Percentiles rank a stretch among this genome's conserved stretches.
phyloP scores from a whole-genome alignment of 331 rosid species.

The Erythrophleum ivorense region DNA sequence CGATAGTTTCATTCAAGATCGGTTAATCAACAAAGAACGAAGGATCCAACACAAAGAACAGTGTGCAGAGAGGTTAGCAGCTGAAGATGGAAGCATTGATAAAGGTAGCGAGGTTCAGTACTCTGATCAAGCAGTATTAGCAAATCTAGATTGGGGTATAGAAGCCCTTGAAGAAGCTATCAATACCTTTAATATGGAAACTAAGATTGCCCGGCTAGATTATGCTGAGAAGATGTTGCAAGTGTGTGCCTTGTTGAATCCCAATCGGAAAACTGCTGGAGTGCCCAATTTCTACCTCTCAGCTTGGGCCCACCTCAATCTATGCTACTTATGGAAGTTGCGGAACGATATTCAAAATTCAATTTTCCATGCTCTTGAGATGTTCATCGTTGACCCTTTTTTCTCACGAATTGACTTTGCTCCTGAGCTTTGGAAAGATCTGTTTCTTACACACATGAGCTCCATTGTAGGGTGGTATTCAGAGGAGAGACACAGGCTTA shows the following conservation, averaged over 20 bases:
- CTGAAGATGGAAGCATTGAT: conserved; percentile 73
- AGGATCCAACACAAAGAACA: conserved; percentile 78
- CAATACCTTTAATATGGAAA: conserved; percentile 75
- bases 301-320: conserved; percentile 91
- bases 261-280: conserved; percentile 84
- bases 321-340: conserved; percentile 81
- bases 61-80: conserved; percentile 93
- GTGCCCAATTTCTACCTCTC: conserved; percentile 92
- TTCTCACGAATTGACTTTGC: conserved; percentile 87
- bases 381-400: conserved; percentile 85
- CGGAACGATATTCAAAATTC: conserved; percentile 63
- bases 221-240: conserved; percentile 89
- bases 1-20: conserved; percentile 68
- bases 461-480: conserved; percentile 96
- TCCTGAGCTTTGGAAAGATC: conserved; percentile 80
- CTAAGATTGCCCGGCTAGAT: conserved; percentile 84
- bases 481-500: conserved; percentile 78
- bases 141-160: conserved; percentile 95
- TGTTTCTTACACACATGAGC: conserved; percentile 88
- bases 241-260: conserved; percentile 87
- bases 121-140: conserved; percentile 94
- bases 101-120: conserved; percentile 72
- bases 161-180: conserved; percentile 97
- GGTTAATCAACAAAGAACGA: conserved; percentile 71
- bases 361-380: conserved; percentile 74